Evolutionary conservation across 2,329 filamentous ascomycete species (phyloP), one percentile per base, ranked within the genome.

Genomic region (Colletotrichum cereale): DNA sequence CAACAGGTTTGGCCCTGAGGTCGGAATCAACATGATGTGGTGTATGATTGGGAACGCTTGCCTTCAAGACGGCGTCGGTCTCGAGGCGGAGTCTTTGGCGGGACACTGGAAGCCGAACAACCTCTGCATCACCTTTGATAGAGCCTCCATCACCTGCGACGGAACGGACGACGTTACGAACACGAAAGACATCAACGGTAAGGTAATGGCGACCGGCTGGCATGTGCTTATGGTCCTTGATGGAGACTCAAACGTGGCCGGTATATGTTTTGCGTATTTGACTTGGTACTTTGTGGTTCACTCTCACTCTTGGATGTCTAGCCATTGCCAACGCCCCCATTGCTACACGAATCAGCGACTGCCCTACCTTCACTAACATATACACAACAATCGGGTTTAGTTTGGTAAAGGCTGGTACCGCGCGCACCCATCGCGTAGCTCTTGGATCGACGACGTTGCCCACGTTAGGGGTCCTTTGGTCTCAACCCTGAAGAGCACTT

Each of bases 91-190:
- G 55, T 84, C 84, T 2, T 82, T 89, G 12, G 88, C 87, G 3
- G 88, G 87, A 0, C 87, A 89, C 76, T 82, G 84, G 77, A 83
- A 82, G 73, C 80, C 90, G 11, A 85, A 87, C 78, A 90, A 90
- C 76, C 78, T 90, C 2, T 84, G 84, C 3, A 78, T 90, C 26
- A 85, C 89, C 50, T 90, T 90, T 73, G 88, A 90, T 73, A 89
- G 90, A 78, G 89, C 90, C 77, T 85, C 88, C 74, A 81, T 90
- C 57, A 89, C 87, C 3, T 90, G 87, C 74, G 88, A 90, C 66
- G 88, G 88, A 1, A 84, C 82, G 1, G 83, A 89, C 5, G 86
- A 89, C 75, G 79, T 85, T 16, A 82, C 81, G 8, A 88, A 87
- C 71, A 86, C 83, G 0, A 88, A 90, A 73, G 86, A 90, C 62